Percentiles rank a stretch among this genome's conserved stretches.
phyloP scores from a whole-genome alignment of 2,329 filamentous ascomycete species.

The Gnomoniopsis smithogilvyi region DNA sequence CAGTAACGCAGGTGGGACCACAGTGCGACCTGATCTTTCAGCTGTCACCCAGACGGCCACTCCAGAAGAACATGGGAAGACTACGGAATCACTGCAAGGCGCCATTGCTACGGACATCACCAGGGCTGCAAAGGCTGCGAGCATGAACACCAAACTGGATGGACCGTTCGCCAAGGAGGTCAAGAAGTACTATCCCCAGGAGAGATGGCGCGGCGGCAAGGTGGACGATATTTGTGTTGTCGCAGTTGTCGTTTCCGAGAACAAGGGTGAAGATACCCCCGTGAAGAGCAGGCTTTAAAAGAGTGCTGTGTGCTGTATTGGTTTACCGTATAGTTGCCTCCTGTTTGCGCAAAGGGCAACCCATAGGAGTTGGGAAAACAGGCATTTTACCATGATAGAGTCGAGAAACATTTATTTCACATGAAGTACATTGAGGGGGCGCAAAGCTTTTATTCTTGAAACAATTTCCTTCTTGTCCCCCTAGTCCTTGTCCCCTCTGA shows the following conservation, averaged over 20 bases:
- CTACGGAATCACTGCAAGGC: constrained; percentile 62
- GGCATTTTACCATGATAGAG: too few relatives aligned
- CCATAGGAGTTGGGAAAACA: too few relatives aligned
- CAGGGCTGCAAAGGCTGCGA: constrained; percentile 78
- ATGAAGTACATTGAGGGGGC: too few relatives aligned
- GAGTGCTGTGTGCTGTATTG: background rate
- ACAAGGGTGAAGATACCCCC: constrained; percentile 29
- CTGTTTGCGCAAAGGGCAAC: too few relatives aligned
- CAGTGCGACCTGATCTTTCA: constrained; percentile 58
- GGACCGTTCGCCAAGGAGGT: constrained; percentile 96
- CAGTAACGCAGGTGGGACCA: constrained; percentile 54
- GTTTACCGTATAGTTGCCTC: too few relatives aligned
- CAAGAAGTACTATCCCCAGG: constrained; percentile 79
- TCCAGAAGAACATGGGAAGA: constrained; percentile 24
- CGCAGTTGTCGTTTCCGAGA: constrained; percentile 72
- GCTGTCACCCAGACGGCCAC: constrained; percentile 43
- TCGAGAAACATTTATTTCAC: too few relatives aligned
- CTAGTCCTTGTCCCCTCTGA: too few relatives aligned
- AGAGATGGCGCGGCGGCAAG: constrained; percentile 89
- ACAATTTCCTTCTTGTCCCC: too few relatives aligned
- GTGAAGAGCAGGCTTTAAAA: constrained; percentile 29
- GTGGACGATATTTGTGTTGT: constrained; percentile 93
- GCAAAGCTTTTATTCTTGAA: too few relatives aligned
- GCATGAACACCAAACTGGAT: constrained; percentile 75
- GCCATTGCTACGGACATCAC: constrained; percentile 77